Evolutionary conservation across 257 asterid genomes (phyloP), one percentile per base, ranked within the genome.

Genomic region (Nicotiana sylvestris): DNA sequence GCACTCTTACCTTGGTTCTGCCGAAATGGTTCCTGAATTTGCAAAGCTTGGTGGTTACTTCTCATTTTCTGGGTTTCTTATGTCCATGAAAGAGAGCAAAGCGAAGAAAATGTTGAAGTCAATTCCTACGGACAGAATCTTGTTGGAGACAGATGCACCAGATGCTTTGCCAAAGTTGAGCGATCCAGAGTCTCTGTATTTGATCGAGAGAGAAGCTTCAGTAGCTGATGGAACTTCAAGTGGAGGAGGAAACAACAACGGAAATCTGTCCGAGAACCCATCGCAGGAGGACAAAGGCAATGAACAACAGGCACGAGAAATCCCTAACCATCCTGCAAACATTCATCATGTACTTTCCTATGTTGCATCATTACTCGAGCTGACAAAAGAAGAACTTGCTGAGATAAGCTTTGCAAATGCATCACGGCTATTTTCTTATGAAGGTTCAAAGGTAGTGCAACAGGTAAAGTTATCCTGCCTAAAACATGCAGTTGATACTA

Each of bases 81-180:
- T 96, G 99, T 87, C 95, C 17, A 25, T 92, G 94, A 94, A 94
- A 81, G 97, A 92, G 72, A 92, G 92, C 90, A 96, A 93, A 92
- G 98, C 97, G 7, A 94, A 87, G 95, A 94, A 91, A 66, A 93
- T 96, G 93, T 51, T 94, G 86, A 93, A 93, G 81, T 81, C 93
- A 27, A 80, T 96, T 81, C 98, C 98, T 85, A 49, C 12, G 58
- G 97, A 94, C 13, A 93, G 97, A 92, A 94, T 96, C 85, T 87
- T 96, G 89, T 86, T 96, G 89, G 99, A 96, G 91, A 96, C 99
- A 0, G 98, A 96, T 86, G 93, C 99, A 0, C 99, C 99, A 2
- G 99, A 94, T 84, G 99, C 97, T 78, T 86, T 82, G 32, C 98
- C 98, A 39, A 85, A 84, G 65, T 55, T 81, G 49, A 82, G 33